phyloP scores from a whole-genome alignment of 805 yeast genomes.

The Candida quercuum region DNA sequence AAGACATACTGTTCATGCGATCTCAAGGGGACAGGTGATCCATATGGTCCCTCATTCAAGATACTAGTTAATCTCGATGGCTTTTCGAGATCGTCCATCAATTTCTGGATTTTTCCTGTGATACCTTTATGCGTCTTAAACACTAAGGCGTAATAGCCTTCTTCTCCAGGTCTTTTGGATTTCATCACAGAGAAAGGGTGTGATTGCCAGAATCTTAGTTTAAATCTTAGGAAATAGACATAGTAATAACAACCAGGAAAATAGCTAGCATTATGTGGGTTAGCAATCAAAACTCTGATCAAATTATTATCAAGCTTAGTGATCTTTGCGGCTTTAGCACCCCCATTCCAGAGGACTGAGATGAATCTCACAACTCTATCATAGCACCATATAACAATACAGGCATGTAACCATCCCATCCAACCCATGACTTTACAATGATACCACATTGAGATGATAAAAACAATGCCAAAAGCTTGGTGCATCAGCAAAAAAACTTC shows the following conservation, averaged over 20 bases:
- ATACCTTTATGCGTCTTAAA: constrained; percentile 52
- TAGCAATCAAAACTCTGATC: constrained; percentile 35
- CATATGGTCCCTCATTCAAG: constrained; percentile 61
- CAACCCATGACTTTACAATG: constrained; percentile 52
- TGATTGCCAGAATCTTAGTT: constrained; percentile 44
- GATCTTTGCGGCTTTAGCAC: constrained; percentile 41
- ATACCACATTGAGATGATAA: constrained; percentile 51
- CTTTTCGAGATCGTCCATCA: constrained; percentile 26
- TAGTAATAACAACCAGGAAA: constrained; percentile 52
- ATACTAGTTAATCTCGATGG: constrained; percentile 31
- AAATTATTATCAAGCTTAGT: constrained; percentile 24
- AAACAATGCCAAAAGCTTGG: constrained; percentile 46
- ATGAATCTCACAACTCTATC: constrained; percentile 57
- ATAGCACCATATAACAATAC: constrained; percentile 63
- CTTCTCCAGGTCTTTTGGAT: constrained; percentile 28
- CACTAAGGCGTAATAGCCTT: constrained; percentile 30
- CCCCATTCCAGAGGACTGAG: constrained; percentile 57
- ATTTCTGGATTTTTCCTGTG: constrained; percentile 37
- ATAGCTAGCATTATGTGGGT: constrained; percentile 36
- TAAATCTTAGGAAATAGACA: constrained; percentile 47
- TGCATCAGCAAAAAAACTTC: constrained; percentile 59
- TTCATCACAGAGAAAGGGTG: constrained; percentile 66
- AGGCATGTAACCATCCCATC: constrained; percentile 45
- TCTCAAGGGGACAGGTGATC: constrained; percentile 35
- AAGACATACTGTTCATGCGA: constrained; percentile 33